A percentile compares a stretch with the other conserved stretches of the same genome.
Evolutionary conservation across 345 rosid genomes (phyloP).

Genomic region (Punica granatum): DNA sequence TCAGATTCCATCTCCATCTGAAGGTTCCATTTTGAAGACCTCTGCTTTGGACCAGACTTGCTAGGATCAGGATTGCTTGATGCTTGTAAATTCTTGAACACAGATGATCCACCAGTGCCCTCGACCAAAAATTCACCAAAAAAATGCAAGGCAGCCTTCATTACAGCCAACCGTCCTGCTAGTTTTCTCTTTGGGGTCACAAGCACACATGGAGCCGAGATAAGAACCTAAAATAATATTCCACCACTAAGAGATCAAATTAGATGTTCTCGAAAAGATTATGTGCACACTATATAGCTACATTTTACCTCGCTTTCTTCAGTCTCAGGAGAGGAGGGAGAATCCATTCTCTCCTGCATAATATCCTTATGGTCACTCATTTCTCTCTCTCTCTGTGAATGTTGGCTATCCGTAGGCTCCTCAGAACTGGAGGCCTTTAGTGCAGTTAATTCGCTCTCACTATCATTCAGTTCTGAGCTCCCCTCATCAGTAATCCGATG

Average conservation of each 20-base stretch:
- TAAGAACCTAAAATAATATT: conserved; percentile 53
- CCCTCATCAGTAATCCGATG: conserved; percentile 78
- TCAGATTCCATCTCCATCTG: conserved; percentile 31
- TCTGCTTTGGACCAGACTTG: conserved; percentile 57
- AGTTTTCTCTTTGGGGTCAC: conserved; percentile 88
- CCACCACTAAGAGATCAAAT: conserved; percentile 10
- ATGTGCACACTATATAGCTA: conserved; percentile 6
- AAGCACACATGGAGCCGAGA: conserved; percentile 73
- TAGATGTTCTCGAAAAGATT: conserved; percentile 3
- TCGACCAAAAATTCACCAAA: conserved; percentile 88
- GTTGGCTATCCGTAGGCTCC: conserved; percentile 37
- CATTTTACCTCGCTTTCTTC: conserved; percentile 70
- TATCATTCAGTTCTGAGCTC: conserved; percentile 56
- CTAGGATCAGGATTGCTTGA: conserved; percentile 40
- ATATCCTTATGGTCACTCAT: conserved; percentile 53
- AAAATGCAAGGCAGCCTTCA: conserved; percentile 79
- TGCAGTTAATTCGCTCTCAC: conserved; percentile 41
- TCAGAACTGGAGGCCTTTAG: conserved; percentile 34
- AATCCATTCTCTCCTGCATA: conserved; percentile 47
- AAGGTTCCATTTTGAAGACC: conserved; percentile 45
- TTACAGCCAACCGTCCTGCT: conserved; percentile 79
- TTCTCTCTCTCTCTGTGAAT: conserved; percentile 38
- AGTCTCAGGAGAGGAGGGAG: conserved; percentile 48
- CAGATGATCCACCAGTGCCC: conserved; percentile 86
- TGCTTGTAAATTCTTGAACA: conserved; percentile 56